Evolutionary conservation across 371 early-diverging fungal species (phyloP), one percentile per base, ranked within the genome.

Genomic region (Rhizopus delemar): DNA sequence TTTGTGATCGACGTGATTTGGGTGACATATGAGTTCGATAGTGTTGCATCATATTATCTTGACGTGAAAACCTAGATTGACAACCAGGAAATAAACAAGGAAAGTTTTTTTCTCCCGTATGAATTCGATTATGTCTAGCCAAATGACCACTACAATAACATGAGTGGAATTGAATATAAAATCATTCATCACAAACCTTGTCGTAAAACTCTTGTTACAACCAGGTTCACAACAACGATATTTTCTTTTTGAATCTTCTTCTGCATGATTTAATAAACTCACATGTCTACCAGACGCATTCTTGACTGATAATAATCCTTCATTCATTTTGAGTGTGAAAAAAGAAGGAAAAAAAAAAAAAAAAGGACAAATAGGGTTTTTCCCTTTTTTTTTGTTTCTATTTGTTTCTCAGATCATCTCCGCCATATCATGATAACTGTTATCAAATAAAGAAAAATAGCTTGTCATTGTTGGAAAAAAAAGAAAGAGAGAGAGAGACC

Each of bases 11-110:
- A 48, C 88, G 78, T 36, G 88, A 87, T 70, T 86, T 88, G 16
- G 89, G 80, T 22, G 89, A 89, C 80, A 87, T 81, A 62, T 91
- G 93, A 22, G 91, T 90, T 8, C 90, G 86, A 66, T 89, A 91
- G 59, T 94, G 94, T 63, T 94, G 93, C 88, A 91, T 89, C 92
- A 92, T 93, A 60, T 93, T 91, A 70, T 92, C 94, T 59, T 91
- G 90, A 46, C 97, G 84, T 46, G 93, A 90, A 70, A 96, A 95
- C 41, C 84, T 80, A 62, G 90, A 90, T 41, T 84, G 77, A 66
- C 97, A 96, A 4, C 85, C 87, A 22, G 86, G 84, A 68, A 86
- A 81, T 16, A 89, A 66, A 66, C 97, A 96, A 29, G 86, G 78
- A 68, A 90, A 95, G 55, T 94, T 94, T 72, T 91, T 93, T 72